phyloP scores from a whole-genome alignment of 2,329 filamentous ascomycete genomes.

The Cytospora leucostoma region DNA sequence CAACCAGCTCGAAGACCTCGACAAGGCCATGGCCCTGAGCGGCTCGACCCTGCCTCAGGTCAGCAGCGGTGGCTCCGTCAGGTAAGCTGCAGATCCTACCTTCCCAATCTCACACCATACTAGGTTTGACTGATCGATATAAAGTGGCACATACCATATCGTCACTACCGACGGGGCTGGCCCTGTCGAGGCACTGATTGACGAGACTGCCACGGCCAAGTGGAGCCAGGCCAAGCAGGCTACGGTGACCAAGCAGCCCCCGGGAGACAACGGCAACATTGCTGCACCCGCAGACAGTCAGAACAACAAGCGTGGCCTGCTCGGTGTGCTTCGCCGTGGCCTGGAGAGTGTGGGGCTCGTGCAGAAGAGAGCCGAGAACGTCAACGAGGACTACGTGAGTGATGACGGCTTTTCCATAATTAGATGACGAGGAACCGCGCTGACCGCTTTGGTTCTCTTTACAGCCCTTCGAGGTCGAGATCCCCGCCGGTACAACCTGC shows the following conservation, averaged over 20 bases:
- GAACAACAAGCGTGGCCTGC: slow-evolving; percentile 18
- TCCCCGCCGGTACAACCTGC: slow-evolving; percentile 38
- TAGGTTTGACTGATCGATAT: slow-evolving; percentile 5
- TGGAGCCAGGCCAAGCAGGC: slow-evolving; percentile 29
- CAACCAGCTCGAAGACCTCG: slow-evolving; percentile 23
- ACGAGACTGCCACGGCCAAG: slow-evolving; percentile 29
- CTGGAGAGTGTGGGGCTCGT: slow-evolving; percentile 28
- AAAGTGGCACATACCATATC: slow-evolving; percentile 30
- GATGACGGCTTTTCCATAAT: slow-evolving; percentile 36
- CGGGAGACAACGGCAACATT: slow-evolving; percentile 13
- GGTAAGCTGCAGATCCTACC: too few species aligned
- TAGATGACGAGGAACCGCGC: neutral
- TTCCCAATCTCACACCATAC: too few species aligned
- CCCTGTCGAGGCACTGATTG: slow-evolving; percentile 29
- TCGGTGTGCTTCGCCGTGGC: slow-evolving; percentile 15
- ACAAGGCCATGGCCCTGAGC: slow-evolving; percentile 22
- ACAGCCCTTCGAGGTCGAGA: slow-evolving; percentile 2
- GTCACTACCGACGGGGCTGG: slow-evolving; percentile 31
- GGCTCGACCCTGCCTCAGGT: slow-evolving; percentile 31
- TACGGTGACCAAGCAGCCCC: slow-evolving; percentile 25
- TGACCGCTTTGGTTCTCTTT: neutral
- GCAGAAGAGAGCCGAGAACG: slow-evolving; percentile 29
- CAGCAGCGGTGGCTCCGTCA: neutral
- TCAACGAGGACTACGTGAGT: slow-evolving; percentile 28
- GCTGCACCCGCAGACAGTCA: neutral